These are phyloP conservation scores for Pisolithus marmoratus DNA, from an alignment of 768 basidiomycete genomes.

Conservation along the genomic window DNA sequence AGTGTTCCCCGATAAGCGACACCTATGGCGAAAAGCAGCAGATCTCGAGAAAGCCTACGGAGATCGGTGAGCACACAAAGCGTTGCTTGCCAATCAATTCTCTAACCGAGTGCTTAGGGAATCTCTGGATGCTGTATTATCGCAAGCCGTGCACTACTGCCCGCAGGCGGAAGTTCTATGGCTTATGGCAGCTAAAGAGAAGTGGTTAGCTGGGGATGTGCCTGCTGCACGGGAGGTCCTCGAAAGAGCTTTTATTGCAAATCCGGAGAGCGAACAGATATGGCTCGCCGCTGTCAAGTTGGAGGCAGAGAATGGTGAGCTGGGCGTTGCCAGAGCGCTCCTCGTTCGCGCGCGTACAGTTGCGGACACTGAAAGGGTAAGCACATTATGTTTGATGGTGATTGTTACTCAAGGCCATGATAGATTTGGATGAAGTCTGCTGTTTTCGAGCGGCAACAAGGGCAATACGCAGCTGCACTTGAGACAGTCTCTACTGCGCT, in stretches of 20 bases:
- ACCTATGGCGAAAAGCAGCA: conserved; percentile 88
- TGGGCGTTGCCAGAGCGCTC: conserved; percentile 79
- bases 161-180: conserved; percentile 95
- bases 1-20: conserved; percentile 81
- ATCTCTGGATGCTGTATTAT: conserved; percentile 75
- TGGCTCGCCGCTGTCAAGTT: conserved; percentile 98
- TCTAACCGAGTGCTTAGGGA: conserved; percentile 42
- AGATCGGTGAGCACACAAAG: conserved; percentile 46
- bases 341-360: conserved; percentile 85
- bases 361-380: conserved; percentile 85
- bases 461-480: conserved; percentile 66
- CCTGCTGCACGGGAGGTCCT: conserved; percentile 87
- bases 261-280: conserved; percentile 95
- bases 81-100: not conserved
- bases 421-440: conserved; percentile 99
- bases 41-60: conserved; percentile 92
- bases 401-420: not conserved
- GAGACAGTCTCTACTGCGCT: conserved; percentile 71
- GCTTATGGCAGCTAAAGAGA: conserved; percentile 98
- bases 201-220: conserved; percentile 88
- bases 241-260: conserved; percentile 85
- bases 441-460: conserved; percentile 90
- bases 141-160: conserved; percentile 81
- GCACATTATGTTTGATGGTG: conserved; percentile 15
- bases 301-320: conserved; percentile 92